Evolutionary conservation across 805 yeast species (phyloP).

Genomic region (Grigorovia yakushimaensis): DNA sequence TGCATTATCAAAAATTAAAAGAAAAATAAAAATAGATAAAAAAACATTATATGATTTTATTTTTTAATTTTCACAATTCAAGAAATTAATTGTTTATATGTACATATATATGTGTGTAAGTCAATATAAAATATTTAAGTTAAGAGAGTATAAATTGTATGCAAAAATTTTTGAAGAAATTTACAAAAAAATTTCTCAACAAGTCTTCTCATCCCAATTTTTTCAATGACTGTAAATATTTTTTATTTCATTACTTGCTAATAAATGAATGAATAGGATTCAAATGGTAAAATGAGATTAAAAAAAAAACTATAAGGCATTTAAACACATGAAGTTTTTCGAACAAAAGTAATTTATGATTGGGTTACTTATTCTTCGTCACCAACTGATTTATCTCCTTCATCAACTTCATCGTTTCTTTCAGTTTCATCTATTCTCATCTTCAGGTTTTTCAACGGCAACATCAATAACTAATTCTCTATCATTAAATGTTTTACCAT

Average conservation of each 20-base stretch:
- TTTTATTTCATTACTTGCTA: neutral
- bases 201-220: no score
- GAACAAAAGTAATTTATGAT: no score
- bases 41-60: no score
- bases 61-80: no score
- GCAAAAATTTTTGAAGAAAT: neutral
- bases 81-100: neutral
- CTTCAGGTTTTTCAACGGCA: conserved; percentile 39
- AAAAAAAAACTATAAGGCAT: neutral
- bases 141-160: neutral
- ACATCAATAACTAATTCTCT: conserved; percentile 57
- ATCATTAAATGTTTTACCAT: conserved; percentile 58
- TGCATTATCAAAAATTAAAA: no score
- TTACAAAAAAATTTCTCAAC: no score
- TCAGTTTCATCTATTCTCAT: neutral
- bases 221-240: no score
- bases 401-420: neutral
- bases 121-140: neutral
- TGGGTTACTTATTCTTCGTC: neutral
- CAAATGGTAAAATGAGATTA: neutral
- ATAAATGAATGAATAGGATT: neutral
- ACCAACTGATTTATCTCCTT: neutral
- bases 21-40: neutral
- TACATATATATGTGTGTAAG: neutral
- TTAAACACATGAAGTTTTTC: neutral